Conservation (phyloP, 2,329 filamentous ascomycete species). For the Aureobasidium pullulans region DNA sequence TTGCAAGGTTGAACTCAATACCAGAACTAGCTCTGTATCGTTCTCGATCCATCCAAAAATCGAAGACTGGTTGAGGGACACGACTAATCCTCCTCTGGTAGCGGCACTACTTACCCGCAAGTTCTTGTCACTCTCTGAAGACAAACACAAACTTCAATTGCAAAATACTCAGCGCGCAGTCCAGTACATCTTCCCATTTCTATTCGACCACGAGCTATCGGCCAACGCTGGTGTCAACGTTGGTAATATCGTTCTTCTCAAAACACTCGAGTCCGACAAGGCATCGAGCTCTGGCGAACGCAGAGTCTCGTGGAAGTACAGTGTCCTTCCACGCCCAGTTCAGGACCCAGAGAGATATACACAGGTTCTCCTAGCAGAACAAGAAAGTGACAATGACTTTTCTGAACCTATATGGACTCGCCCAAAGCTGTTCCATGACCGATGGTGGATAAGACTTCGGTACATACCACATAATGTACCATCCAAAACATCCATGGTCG, state of each 20-base stretch:
- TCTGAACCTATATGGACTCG: neutral
- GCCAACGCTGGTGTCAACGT: neutral
- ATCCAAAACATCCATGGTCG: slow-evolving; percentile 24
- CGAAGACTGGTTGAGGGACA: neutral
- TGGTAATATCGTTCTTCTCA: neutral
- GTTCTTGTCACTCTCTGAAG: slow-evolving; percentile 43
- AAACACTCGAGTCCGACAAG: neutral
- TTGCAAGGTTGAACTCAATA: slow-evolving; percentile 39
- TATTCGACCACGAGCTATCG: slow-evolving; percentile 12
- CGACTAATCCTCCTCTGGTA: slow-evolving; percentile 8
- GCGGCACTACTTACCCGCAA: slow-evolving; percentile 41
- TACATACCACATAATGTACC: slow-evolving; percentile 20
- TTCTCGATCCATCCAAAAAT: slow-evolving; percentile 14
- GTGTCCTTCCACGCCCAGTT: neutral
- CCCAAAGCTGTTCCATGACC: slow-evolving; percentile 44
- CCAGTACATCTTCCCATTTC: slow-evolving; percentile 34
- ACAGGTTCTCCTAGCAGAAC: neutral
- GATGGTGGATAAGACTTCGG: slow-evolving; percentile 48
- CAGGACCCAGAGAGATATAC: neutral
- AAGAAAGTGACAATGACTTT: neutral
- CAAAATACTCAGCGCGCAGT: slow-evolving; percentile 36
- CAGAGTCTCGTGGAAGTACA: neutral
- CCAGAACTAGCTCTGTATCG: slow-evolving; percentile 25
- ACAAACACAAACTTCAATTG: slow-evolving; percentile 37
- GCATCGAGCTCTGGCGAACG: neutral